These are phyloP conservation scores for Ogataea degrootiae DNA, from an alignment of 805 yeast genomes.

Conservation along the genomic window DNA sequence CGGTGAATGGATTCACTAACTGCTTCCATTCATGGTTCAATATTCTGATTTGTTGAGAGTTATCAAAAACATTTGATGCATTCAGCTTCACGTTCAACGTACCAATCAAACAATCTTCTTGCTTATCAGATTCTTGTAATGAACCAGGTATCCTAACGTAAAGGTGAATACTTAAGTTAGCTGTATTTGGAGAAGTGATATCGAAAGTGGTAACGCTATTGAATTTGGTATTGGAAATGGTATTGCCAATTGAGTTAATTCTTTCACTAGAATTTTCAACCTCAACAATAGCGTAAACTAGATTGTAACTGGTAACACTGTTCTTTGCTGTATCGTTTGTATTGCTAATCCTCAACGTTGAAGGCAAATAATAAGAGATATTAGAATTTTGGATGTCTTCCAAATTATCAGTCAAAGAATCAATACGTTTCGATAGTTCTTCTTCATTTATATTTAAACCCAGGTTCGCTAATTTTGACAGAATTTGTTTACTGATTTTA, in stretches of 20 bases:
- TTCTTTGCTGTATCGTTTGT: slow-evolving; percentile 52
- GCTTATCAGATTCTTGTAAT: slow-evolving; percentile 36
- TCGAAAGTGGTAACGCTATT: slow-evolving; percentile 90
- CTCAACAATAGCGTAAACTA: slow-evolving; percentile 83
- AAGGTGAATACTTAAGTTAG: slow-evolving; percentile 60
- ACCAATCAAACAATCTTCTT: slow-evolving; percentile 72
- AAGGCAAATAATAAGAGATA: slow-evolving; percentile 39
- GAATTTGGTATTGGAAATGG: slow-evolving; percentile 74
- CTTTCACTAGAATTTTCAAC: slow-evolving; percentile 92
- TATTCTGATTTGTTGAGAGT: slow-evolving; percentile 45
- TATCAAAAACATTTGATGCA: slow-evolving; percentile 13
- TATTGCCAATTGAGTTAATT: slow-evolving; percentile 81
- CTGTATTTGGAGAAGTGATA: slow-evolving; percentile 52
- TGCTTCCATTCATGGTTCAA: slow-evolving; percentile 59
- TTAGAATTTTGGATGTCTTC: slow-evolving; percentile 25
- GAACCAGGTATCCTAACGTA: slow-evolving; percentile 74
- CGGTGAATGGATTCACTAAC: slow-evolving; percentile 29
- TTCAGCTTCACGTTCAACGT: slow-evolving; percentile 56
- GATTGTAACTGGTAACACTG: slow-evolving; percentile 38
- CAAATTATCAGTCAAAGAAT: slow-evolving; percentile 23
- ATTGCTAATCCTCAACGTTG: slow-evolving; percentile 30
- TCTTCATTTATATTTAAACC: slow-evolving; percentile 37
- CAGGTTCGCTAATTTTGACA: slow-evolving; percentile 62
- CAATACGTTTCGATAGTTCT: slow-evolving; percentile 30
- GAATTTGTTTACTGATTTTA: slow-evolving; percentile 56